Base-by-base conservation (phyloP, 31 red algal species). In the Bonnemaisonia californica region DNA sequence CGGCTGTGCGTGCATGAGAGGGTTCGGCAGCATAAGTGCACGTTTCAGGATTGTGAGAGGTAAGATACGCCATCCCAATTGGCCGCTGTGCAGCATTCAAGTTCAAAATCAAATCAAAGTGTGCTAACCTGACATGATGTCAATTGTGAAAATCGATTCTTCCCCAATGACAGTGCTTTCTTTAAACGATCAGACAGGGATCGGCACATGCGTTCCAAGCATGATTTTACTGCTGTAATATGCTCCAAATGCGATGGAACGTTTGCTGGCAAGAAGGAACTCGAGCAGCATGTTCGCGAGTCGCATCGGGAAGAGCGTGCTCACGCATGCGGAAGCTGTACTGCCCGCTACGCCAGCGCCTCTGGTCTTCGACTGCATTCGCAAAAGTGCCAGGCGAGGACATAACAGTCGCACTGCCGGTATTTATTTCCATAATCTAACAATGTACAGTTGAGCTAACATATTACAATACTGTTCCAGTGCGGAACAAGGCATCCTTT, bases 161-260 rank as follows among this genome's bases (percentile, higher is more conserved):
- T 64, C 61, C 61, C 23, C 9, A 29, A 64, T 26, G 29, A 70
- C 35, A 77, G 74, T 47, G 40, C 40, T 22, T 77, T 77, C 54
- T 77, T 77, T 22, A 77, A 77, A 34, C 57, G 54, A 38, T 77
- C 74, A 33, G 74, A 77, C 38, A 28, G 74, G 18, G 74, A 77
- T 60, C 45, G 74, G 0, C 74, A 77, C 51, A 77, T 77, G 74
- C 47, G 74, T 32, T 77, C 74, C 24, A 77, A 77, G 37, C 74
- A 77, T 60, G 74, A 39, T 13, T 56, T 28, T 38, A 55, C 26
- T 8, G 37, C 41, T 29, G 69, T 45, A 0, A 45, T 30, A 16
- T 74, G 69, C 41, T 30, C 41, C 31, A 45, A 74, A 74, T 74
- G 69, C 39, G 45, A 45, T n/a, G 69, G 23, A 7, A 39, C 27